phyloP scores from a whole-genome alignment of 192 early-diverging fungal species.

The Coemansia nantahalensis region DNA sequence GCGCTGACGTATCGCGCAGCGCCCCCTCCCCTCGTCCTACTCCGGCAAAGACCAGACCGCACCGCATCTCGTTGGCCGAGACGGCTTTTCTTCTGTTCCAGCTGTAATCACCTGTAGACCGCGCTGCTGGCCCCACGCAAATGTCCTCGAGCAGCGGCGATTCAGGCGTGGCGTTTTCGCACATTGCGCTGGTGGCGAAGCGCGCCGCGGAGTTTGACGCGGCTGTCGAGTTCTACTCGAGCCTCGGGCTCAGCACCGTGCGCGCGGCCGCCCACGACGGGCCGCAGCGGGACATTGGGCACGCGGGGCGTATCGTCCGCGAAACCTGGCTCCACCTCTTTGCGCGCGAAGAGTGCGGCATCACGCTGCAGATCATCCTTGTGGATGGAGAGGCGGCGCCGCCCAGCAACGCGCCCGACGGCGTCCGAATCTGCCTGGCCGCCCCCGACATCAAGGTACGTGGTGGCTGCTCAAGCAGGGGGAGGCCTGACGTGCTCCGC shows the following conservation, averaged over 20 bases:
- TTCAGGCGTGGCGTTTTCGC: slow-evolving; percentile 39
- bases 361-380: slow-evolving; percentile 44
- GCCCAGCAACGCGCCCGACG: slow-evolving; percentile 3
- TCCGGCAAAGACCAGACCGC: no score
- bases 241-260: slow-evolving; percentile 59
- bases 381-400: slow-evolving; percentile 5
- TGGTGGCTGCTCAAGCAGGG: no score
- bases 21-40: no score
- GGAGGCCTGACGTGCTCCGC: no score
- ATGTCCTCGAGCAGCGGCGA: slow-evolving; percentile 3
- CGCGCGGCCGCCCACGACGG: slow-evolving; percentile 27
- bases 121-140: not conserved
- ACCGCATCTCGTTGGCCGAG: no score
- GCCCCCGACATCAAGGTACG: slow-evolving; percentile 36
- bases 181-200: slow-evolving; percentile 40
- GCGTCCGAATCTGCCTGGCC: slow-evolving; percentile 28
- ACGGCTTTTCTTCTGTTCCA: no score
- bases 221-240: slow-evolving; percentile 56
- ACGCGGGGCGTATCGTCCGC: slow-evolving; percentile 23
- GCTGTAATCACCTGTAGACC: no score
- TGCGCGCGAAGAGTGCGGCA: slow-evolving; percentile 34
- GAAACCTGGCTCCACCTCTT: slow-evolving; percentile 63
- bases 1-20: no score
- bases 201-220: slow-evolving; percentile 22
- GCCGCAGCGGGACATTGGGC: slow-evolving; percentile 31